Percentiles rank a stretch among this genome's conserved stretches.
These are phyloP conservation scores for Pugionium cornutum DNA, from an alignment of 345 rosid genomes.

Conservation along the genomic window DNA sequence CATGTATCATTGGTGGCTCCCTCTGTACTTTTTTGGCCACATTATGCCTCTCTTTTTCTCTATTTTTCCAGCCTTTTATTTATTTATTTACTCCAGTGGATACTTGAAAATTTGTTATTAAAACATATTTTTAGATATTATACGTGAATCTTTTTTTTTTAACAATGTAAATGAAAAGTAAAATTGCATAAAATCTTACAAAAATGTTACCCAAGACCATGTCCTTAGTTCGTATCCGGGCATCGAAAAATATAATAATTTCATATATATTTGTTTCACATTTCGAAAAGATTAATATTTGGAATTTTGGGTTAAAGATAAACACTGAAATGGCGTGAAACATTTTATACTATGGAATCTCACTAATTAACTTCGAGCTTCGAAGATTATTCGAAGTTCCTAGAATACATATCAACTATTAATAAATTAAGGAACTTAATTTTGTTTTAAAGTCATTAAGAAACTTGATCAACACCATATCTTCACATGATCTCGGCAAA, in stretches of 20 bases:
- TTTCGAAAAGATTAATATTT: too few relatives aligned
- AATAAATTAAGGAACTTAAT: slow-evolving; percentile 7
- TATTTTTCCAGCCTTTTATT: not conserved
- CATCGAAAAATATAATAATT: too few relatives aligned
- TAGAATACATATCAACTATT: slow-evolving; percentile 18
- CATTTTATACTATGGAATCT: not conserved
- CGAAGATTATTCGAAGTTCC: slow-evolving; percentile 21
- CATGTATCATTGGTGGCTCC: slow-evolving; percentile 44
- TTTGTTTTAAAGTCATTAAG: not conserved
- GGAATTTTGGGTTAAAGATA: too few relatives aligned
- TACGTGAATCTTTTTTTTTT: not conserved
- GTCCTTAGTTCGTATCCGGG: too few relatives aligned
- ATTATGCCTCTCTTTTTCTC: slow-evolving; percentile 25
- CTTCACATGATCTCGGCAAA: slow-evolving; percentile 22
- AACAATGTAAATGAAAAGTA: not conserved
- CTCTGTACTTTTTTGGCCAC: slow-evolving; percentile 48
- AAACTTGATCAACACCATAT: slow-evolving; percentile 31
- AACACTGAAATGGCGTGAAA: not conserved
- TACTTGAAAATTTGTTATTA: not conserved
- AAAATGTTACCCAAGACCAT: too few relatives aligned
- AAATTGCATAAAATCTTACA: too few relatives aligned
- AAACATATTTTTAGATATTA: slow-evolving; percentile 1
- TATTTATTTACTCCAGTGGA: slow-evolving; percentile 10
- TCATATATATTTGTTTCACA: too few relatives aligned
- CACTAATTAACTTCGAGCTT: not conserved